Base-by-base conservation (phyloP, 2,329 filamentous ascomycete genomes). In the Dactylellina sp. region DNA sequence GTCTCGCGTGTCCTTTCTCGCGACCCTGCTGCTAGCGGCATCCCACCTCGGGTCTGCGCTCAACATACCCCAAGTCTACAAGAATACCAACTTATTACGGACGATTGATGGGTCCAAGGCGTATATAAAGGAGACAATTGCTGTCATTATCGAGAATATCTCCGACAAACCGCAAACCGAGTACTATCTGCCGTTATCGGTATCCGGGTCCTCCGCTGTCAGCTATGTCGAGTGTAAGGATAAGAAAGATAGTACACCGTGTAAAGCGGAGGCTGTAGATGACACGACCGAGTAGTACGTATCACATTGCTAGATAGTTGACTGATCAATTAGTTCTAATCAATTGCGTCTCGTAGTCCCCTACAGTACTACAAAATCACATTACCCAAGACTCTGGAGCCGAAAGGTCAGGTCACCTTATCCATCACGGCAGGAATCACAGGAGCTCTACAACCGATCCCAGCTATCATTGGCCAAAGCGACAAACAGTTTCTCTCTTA, bases 31-130 rank as follows among this genome's bases (percentile, higher is more conserved):
- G 49, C 61, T 74, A 57, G 70, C 61, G 60, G 55, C 70, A 66
- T 74, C 70, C 70, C 70, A 74, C 61, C 56, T 74, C 80, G 57
- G 56, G 25, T 64, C 40, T 11, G 61, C 85, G 75, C 97, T 97
- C 84, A 90, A 87, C 82, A 93, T 94, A 61, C 90, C 93, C 12
- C 91, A 92, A 81, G 91, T 93, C 77, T 99, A 97, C 84, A 92
- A 93, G 84, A 97, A 99, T 82, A 86, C 86, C 82, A 98, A 99
- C 81, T 83, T 98, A 28, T 90, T 98, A 57, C 91, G 95, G 79
- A 89, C 91, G 76, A 89, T 96, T 80, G 97, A 96, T 77, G 83
- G 97, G 70, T 94, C 98, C 83, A 98, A 97, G 85, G 91, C 89
- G 77, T 98, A 95, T 79, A 89, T 89, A 63, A 89, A 93, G 80